Base-by-base conservation (phyloP, 2,329 filamentous ascomycete genomes). In the Xylaria sp. region DNA sequence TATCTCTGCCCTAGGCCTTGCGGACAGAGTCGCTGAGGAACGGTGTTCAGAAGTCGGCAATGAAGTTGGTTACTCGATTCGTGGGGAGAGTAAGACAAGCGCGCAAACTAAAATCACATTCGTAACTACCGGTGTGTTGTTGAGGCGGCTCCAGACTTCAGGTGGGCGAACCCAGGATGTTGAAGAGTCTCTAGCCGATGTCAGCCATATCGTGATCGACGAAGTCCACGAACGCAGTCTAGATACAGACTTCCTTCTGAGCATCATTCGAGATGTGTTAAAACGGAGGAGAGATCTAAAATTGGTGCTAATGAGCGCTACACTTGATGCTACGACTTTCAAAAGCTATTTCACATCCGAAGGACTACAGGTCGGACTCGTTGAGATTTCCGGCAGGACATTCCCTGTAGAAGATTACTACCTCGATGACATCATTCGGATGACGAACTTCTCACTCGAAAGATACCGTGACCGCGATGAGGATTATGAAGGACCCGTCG, bases 171-270 rank as follows among this genome's bases (percentile, higher is more conserved):
- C 91, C 13, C 90, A 94, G 27, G 93, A 97, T 75, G 89, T 97
- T 0, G 87, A 92, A 59, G 87, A 90, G 22, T 93, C 94, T 44
- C 80, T 99, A 53, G 92, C 92, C 5, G 93, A 97, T 78, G 90
- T 99, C 69, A 97, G 92, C 72, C 96, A 99, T 77, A 89, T 99
- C 7, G 92, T 98, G 20, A 94, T 98, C 50, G 95, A 99, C 77
- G 95, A 99, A 79, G 95, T 98, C 2, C 95, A 99, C 81, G 95
- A 99, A 79, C 89, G 95, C 61, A 97, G 93, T 79, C 83, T 99
- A 10, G 96, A 98, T 75, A 97, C 94, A 0, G 95, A 99, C 77
- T 97, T 99, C 75, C 83, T 98, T 10, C 85, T 99, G 59, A 94
- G 94, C 49, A 86, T 99, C 57, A 83, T 99, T 38, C 89, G 93